phyloP scores from a whole-genome alignment of 2,329 filamentous ascomycete species.

The Arachnopeziza araneosa region DNA sequence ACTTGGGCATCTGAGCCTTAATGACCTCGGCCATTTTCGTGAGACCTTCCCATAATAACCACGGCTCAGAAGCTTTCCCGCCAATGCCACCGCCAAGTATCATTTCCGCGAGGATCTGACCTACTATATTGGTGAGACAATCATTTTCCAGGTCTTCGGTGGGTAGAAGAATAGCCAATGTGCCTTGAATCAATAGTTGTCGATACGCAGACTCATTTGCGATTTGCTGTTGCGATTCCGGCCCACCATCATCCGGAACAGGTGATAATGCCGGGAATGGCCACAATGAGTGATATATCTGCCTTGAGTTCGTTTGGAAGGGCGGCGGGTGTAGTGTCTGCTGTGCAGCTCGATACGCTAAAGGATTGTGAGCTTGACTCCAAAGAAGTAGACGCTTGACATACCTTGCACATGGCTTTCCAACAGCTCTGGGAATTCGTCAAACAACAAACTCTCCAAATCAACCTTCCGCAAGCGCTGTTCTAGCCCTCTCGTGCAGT shows the following conservation, averaged over 20 bases:
- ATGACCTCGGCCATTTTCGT: constrained; percentile 59
- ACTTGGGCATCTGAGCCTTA: constrained; percentile 31
- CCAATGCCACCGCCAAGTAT: constrained; percentile 78
- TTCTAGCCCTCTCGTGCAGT: constrained; percentile 82
- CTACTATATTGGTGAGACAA: constrained; percentile 76
- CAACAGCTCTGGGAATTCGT: constrained; percentile 80
- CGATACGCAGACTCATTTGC: constrained; percentile 80
- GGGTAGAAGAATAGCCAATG: constrained; percentile 78
- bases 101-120: constrained; percentile 84
- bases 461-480: constrained; percentile 79
- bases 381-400: constrained; percentile 13
- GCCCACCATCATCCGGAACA: constrained; percentile 50
- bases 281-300: constrained; percentile 77
- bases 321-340: constrained; percentile 52
- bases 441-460: constrained; percentile 73
- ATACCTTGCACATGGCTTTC: constrained; percentile 77
- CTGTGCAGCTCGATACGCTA: constrained; percentile 69
- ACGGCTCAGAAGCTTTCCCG: constrained; percentile 77
- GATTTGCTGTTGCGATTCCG: constrained; percentile 51
- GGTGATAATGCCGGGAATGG: constrained; percentile 78
- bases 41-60: constrained; percentile 81
- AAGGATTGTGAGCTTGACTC: constrained; percentile 1
- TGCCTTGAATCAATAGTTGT: constrained; percentile 77
- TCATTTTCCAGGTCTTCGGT: constrained; percentile 89
- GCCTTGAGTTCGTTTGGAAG: constrained; percentile 55